These are phyloP conservation scores for Fusarium sublunatum DNA, from an alignment of 2,329 filamentous ascomycete genomes.

Conservation along the genomic window DNA sequence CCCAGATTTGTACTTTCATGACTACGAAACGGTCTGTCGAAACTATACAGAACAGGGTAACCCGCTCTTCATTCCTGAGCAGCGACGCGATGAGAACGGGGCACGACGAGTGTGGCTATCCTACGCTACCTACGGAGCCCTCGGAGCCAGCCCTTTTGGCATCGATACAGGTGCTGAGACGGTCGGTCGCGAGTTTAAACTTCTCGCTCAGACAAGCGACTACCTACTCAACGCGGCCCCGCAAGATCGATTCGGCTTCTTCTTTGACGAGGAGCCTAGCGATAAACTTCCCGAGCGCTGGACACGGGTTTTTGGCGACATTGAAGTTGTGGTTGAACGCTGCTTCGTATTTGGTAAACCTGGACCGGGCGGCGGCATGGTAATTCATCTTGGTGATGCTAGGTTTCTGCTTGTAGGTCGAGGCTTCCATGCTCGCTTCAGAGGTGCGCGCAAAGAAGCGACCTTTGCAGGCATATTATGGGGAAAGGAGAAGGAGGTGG, in stretches of 20 bases:
- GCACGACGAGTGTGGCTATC: slow-evolving; percentile 56
- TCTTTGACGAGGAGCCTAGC: slow-evolving; percentile 50
- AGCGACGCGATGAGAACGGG: slow-evolving; percentile 60
- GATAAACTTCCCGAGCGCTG: slow-evolving; percentile 26
- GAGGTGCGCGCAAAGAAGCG: slow-evolving; percentile 46
- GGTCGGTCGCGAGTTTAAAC: slow-evolving; percentile 48
- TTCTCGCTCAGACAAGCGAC: slow-evolving; percentile 46
- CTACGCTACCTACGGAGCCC: slow-evolving; percentile 53
- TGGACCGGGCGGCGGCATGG: slow-evolving; percentile 53
- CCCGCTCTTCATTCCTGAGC: slow-evolving; percentile 64
- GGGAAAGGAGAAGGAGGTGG: slow-evolving; percentile 49
- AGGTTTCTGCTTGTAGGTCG: slow-evolving; percentile 53
- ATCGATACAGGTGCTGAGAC: slow-evolving; percentile 50
- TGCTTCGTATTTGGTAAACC: slow-evolving; percentile 56
- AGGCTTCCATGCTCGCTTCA: slow-evolving; percentile 54
- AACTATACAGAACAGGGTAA: slow-evolving; percentile 58
- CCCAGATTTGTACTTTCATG: slow-evolving; percentile 62
- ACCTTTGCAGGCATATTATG: slow-evolving; percentile 55
- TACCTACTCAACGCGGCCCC: slow-evolving; percentile 48
- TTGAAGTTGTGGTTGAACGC: slow-evolving; percentile 53
- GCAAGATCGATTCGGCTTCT: slow-evolving; percentile 52
- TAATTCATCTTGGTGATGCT: slow-evolving; percentile 52
- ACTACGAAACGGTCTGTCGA: slow-evolving; percentile 57
- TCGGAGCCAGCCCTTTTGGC: slow-evolving; percentile 56
- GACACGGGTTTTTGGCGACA: slow-evolving; percentile 36